phyloP scores from a whole-genome alignment of 1,139 yeast genomes.

The Kluyveromyces marxianus region DNA sequence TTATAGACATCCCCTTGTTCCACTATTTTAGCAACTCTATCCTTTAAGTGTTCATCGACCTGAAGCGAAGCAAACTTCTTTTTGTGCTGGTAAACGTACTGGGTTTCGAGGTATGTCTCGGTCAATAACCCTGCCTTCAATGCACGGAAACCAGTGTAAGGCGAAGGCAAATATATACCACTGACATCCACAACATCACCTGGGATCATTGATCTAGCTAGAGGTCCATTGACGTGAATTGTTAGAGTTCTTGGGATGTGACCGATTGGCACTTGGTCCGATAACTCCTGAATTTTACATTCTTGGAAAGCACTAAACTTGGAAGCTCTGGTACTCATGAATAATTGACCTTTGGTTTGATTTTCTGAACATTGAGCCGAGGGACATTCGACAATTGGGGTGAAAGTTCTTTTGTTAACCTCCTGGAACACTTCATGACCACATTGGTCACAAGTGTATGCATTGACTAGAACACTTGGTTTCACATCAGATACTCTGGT shows the following conservation, averaged over 20 bases:
- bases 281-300: constrained; percentile 86
- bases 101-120: constrained; percentile 89
- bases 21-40: constrained; percentile 47
- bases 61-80: constrained; percentile 70
- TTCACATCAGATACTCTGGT: constrained; percentile 95
- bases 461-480: constrained; percentile 84
- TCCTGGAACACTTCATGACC: constrained; percentile 97
- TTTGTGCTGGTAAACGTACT: constrained; percentile 78
- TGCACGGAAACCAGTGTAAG: constrained; percentile 93
- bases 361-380: constrained; percentile 73
- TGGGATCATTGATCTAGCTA: constrained; percentile 82
- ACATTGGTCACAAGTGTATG: constrained; percentile 96
- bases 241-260: constrained; percentile 88
- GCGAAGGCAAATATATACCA: constrained; percentile 89
- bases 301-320: constrained; percentile 94
- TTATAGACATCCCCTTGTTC: constrained; percentile 67
- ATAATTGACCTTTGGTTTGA: constrained; percentile 79
- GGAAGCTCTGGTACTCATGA: constrained; percentile 92
- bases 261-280: constrained; percentile 96
- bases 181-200: constrained; percentile 93
- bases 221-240: constrained; percentile 80
- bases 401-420: constrained; percentile 74
- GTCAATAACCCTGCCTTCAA: constrained; percentile 87
- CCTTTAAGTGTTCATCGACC: constrained; percentile 49
- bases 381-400: constrained; percentile 80